A percentile compares a stretch with the other conserved stretches of the same genome.
Evolutionary conservation across 805 yeast genomes (phyloP).

Genomic region (Wickerhamiella lipophila): DNA sequence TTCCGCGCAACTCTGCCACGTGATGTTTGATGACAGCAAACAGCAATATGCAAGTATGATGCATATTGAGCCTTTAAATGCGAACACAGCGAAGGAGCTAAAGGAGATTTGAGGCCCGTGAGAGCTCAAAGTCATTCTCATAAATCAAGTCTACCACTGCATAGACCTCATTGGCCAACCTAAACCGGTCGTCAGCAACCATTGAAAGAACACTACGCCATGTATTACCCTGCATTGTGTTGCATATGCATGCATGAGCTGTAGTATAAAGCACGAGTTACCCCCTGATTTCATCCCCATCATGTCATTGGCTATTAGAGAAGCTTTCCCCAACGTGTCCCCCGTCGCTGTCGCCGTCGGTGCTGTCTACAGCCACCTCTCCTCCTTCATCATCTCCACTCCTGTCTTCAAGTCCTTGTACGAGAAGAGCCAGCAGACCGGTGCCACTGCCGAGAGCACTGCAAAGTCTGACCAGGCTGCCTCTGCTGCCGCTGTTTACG

Average conservation of each 20-base stretch:
- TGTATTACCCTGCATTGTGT: constrained; percentile 2
- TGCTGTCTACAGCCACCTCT: constrained; percentile 29
- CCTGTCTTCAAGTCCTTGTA: constrained; percentile 32
- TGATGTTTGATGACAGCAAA: constrained; percentile 3
- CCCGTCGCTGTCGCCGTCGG: constrained; percentile 31
- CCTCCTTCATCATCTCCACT: constrained; percentile 27
- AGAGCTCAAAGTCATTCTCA: no score
- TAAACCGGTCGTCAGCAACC: not conserved
- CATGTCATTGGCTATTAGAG: constrained; percentile 20
- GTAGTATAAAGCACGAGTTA: not conserved
- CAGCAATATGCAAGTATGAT: constrained; percentile 5
- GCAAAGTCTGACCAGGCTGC: constrained; percentile 29
- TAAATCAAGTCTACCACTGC: no score
- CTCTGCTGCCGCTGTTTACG: constrained; percentile 28
- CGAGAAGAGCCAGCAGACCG: constrained; percentile 26
- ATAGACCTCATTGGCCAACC: not conserved
- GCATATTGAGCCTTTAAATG: not conserved
- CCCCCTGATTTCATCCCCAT: not conserved
- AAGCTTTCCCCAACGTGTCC: constrained; percentile 21
- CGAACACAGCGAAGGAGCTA: no score
- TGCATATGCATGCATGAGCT: constrained; percentile 9
- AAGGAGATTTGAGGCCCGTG: no score
- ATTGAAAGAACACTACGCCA: not conserved
- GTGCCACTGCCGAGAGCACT: constrained; percentile 26
- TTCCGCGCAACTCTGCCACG: not conserved